A percentile compares a stretch with the other conserved stretches of the same genome.
Evolutionary conservation across 257 asterid species (phyloP).

Genomic region (Leonotis leonurus): DNA sequence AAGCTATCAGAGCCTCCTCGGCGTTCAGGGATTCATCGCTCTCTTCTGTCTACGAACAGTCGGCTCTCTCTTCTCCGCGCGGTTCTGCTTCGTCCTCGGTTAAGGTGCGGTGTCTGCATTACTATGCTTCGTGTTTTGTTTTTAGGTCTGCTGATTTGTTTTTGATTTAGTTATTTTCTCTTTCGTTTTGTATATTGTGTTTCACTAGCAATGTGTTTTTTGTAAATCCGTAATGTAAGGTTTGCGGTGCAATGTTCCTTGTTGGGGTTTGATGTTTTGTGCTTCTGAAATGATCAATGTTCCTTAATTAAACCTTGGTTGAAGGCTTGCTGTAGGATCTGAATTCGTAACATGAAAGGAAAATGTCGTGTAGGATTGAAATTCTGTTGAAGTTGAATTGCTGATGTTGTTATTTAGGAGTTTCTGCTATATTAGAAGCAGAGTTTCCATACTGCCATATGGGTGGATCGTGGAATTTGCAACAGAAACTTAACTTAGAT

Average conservation of each 20-base stretch:
- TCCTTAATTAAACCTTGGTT: neutral
- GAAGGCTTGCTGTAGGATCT: constrained; percentile 13
- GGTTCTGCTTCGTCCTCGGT: constrained; percentile 39
- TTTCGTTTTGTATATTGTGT: neutral
- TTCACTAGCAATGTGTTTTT: neutral
- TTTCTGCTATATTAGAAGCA: too few species aligned
- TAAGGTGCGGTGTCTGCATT: too few species aligned
- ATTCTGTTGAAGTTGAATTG: neutral
- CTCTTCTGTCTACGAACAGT: constrained; percentile 76
- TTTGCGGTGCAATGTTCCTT: neutral
- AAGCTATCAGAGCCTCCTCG: constrained; percentile 94
- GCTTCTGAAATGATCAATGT: neutral
- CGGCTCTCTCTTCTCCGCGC: constrained; percentile 66
- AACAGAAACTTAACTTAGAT: neutral
- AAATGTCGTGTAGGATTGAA: neutral
- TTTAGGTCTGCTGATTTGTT: neutral
- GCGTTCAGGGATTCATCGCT: constrained; percentile 83
- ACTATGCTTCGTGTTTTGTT: too few species aligned
- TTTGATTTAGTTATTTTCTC: neutral
- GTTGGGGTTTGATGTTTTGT: neutral
- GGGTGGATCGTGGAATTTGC: neutral
- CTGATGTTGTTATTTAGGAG: too few species aligned
- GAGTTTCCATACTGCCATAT: too few species aligned
- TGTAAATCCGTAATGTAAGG: neutral
- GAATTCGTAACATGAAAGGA: neutral